Evolutionary conservation across 2,329 filamentous ascomycete genomes (phyloP).

Genomic region (Tolypocladium endophyticum): DNA sequence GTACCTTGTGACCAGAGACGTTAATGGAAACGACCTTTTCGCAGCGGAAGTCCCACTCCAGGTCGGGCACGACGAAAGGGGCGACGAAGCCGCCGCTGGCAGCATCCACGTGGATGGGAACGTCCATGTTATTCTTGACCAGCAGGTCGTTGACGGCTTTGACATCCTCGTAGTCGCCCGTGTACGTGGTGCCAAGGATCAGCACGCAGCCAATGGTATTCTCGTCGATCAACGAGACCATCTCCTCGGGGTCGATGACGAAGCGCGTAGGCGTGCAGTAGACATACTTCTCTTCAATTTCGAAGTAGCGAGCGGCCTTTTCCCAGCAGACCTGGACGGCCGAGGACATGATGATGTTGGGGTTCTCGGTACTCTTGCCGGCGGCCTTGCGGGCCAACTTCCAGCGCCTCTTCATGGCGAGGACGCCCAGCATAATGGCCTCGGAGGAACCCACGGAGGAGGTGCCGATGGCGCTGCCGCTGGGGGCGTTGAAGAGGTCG

Average conservation of each 20-base stretch:
- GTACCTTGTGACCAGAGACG: slow-evolving; percentile 77
- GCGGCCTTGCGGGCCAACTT: slow-evolving; percentile 74
- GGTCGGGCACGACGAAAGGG: slow-evolving; percentile 74
- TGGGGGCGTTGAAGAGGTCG: slow-evolving; percentile 73
- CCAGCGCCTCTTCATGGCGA: slow-evolving; percentile 96
- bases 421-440: slow-evolving; percentile 69
- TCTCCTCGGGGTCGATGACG: slow-evolving; percentile 53
- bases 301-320: slow-evolving; percentile 81
- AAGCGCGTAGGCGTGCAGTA: slow-evolving; percentile 52
- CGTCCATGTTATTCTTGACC: slow-evolving; percentile 61
- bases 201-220: slow-evolving; percentile 84
- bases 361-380: slow-evolving; percentile 68
- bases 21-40: slow-evolving; percentile 90
- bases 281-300: slow-evolving; percentile 79
- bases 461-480: slow-evolving; percentile 66
- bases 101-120: slow-evolving; percentile 87
- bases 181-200: slow-evolving; percentile 90
- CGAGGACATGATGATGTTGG: slow-evolving; percentile 92
- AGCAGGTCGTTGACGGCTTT: slow-evolving; percentile 87
- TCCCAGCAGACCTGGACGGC: slow-evolving; percentile 98
- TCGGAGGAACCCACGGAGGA: slow-evolving; percentile 86
- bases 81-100: slow-evolving; percentile 88
- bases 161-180: slow-evolving; percentile 89
- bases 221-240: slow-evolving; percentile 51
- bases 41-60: slow-evolving; percentile 88